phyloP scores from a whole-genome alignment of 2,329 filamentous ascomycete genomes.

The Paraphaeosphaeria sporulosa region DNA sequence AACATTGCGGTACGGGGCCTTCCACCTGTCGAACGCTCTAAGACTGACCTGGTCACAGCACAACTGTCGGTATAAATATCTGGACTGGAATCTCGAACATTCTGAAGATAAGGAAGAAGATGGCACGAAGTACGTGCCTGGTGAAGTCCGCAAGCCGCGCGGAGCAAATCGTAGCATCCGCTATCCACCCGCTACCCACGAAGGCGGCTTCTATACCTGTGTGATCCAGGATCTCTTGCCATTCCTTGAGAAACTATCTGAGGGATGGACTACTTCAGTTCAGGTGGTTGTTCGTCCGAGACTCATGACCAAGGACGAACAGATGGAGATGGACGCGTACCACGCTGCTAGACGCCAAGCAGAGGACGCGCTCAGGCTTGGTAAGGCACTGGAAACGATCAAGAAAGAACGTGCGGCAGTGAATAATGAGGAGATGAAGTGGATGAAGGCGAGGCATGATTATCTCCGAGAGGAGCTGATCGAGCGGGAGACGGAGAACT shows the following conservation, averaged over 20 bases:
- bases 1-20: conserved; percentile 12
- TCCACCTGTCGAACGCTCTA: neutral
- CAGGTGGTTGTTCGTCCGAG: conserved; percentile 3
- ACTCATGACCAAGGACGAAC: conserved; percentile 9
- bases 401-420: neutral
- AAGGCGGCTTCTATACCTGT: conserved; percentile 18
- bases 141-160: neutral
- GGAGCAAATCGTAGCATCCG: neutral
- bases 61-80: conserved; percentile 5
- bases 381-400: neutral
- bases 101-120: conserved; percentile 6
- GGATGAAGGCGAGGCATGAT: neutral
- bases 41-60: conserved; percentile 4
- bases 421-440: neutral
- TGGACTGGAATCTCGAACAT: conserved; percentile 13
- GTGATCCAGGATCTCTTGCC: conserved; percentile 4
- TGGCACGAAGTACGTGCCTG: neutral
- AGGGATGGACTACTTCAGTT: neutral
- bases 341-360: neutral
- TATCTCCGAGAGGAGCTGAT: neutral
- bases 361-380: neutral
- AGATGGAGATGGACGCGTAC: conserved; percentile 9
- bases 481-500: neutral
- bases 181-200: neutral
- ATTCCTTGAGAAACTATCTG: conserved; percentile 1